These are phyloP conservation scores for Ruellia speciosa DNA, from an alignment of 305 asterid genomes.

Conservation along the genomic window DNA sequence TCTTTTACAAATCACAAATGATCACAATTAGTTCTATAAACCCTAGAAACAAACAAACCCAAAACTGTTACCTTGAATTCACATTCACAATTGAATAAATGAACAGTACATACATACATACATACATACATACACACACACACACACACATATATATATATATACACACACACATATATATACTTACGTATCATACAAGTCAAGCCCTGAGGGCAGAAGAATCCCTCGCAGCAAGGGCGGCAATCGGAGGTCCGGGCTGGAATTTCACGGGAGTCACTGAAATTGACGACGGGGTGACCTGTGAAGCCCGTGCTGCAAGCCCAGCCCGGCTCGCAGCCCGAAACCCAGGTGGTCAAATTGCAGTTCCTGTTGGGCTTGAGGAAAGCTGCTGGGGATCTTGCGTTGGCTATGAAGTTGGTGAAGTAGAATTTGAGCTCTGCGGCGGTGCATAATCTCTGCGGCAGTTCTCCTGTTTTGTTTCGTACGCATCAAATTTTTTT, in stretches of 20 bases:
- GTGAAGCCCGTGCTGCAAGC: slow-evolving; percentile 53
- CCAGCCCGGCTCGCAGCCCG: slow-evolving; percentile 98
- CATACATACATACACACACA: not conserved
- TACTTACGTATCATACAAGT: slow-evolving; percentile 91
- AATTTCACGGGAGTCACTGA: slow-evolving; percentile 33
- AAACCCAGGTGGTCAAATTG: slow-evolving; percentile 50
- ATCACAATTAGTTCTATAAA: no score
- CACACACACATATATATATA: no score
- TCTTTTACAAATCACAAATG: no score
- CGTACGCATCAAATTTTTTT: no score
- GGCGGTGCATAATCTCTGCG: slow-evolving; percentile 69
- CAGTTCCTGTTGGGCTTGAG: slow-evolving; percentile 67
- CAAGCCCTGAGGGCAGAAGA: slow-evolving; percentile 89
- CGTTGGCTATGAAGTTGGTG: slow-evolving; percentile 39
- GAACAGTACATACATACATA: not conserved
- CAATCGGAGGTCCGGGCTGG: slow-evolving; percentile 53
- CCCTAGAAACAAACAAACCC: no score
- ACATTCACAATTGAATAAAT: no score
- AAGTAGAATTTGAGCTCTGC: slow-evolving; percentile 72
- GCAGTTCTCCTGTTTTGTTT: slow-evolving; percentile 44
- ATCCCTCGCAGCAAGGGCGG: slow-evolving; percentile 82
- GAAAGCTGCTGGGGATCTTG: slow-evolving; percentile 33
- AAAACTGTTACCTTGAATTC: no score
- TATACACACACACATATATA: no score
- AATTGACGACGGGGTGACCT: slow-evolving; percentile 28